Base-by-base conservation (phyloP, 345 rosid species). In the Murraya koenigii region DNA sequence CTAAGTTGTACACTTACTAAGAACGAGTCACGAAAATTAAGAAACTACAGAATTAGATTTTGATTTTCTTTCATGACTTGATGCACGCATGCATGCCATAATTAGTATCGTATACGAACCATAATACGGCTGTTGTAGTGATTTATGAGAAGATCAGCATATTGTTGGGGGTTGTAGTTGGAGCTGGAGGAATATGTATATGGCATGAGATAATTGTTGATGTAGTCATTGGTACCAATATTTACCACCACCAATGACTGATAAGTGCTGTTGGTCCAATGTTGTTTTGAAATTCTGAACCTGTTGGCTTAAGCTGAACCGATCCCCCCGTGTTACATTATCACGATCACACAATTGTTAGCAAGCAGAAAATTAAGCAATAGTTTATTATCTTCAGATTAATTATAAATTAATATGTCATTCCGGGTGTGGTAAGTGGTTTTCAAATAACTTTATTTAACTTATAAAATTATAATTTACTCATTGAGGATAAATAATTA, bases 221-320 rank as follows among this genome's bases (percentile, higher is more conserved):
- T 86, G 83, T 94, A 92, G 87, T 94, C 98, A 83, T 91, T 94
- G 86, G 88, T 91, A 2, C 97, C 97, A 30, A 89, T 47, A 54
- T 81, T 82, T 77, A 93, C 86, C 11, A 90, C 85, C 4, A 90
- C 93, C 55, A 94, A 80, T 58, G 92, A 93, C 83, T 63, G 82
- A 80, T 76, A 89, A 71, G 59, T 85, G 75, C 38, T 79, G 77
- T 74, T 90, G 92, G 58, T 80, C 75, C 77, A 91, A 78, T 30
- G 94, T 94, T 38, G 30, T 82, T 69, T 82, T 81, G 68, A 94
- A 93, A 63, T 91, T 93, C 69, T 68, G 72, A 59, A 91, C 92
- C 77, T 93, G 98, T 39, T 84, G 81, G 32, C 85, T 68, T 72
- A 93, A 82, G 80, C 88, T 85, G 69, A 88, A 89, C 70, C 95